Conservation (phyloP, 768 basidiomycete genomes). For the Sarcomyxa edulis region DNA sequence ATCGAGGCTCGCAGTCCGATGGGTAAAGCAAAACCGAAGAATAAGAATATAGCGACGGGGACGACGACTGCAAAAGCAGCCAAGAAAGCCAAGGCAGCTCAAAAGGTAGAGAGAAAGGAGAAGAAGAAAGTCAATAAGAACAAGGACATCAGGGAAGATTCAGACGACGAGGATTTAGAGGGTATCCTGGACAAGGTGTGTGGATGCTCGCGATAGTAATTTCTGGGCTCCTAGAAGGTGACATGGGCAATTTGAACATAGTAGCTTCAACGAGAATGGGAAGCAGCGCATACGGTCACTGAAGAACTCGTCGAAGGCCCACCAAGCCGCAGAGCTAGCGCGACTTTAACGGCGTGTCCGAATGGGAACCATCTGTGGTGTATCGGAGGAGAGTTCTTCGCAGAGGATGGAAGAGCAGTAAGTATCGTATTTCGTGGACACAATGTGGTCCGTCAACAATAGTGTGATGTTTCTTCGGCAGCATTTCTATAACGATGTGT, state of each 20-base stretch:
- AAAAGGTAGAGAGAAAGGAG: slow-evolving; percentile 69
- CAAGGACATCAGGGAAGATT: slow-evolving; percentile 21
- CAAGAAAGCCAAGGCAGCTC: slow-evolving; percentile 61
- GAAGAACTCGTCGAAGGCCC: slow-evolving; percentile 83
- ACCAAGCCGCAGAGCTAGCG: slow-evolving; percentile 78
- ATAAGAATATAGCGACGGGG: background rate
- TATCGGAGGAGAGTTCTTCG: slow-evolving; percentile 85
- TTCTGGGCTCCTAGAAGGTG: slow-evolving; percentile 5
- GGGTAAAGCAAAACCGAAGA: no score
- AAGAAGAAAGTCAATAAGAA: slow-evolving; percentile 52
- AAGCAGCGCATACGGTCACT: slow-evolving; percentile 73
- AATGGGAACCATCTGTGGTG: slow-evolving; percentile 79
- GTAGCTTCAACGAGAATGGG: slow-evolving; percentile 84
- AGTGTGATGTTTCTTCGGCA: slow-evolving; percentile 20
- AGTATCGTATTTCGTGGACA: slow-evolving; percentile 12
- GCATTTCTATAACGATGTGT: slow-evolving; percentile 88
- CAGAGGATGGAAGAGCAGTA: slow-evolving; percentile 79
- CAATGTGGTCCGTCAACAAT: background rate
- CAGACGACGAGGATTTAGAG: slow-evolving; percentile 73
- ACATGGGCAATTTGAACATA: slow-evolving; percentile 14
- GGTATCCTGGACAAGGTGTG: slow-evolving; percentile 74
- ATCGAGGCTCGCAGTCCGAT: no score
- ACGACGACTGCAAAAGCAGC: slow-evolving; percentile 41
- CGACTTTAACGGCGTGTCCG: slow-evolving; percentile 76
- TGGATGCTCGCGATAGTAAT: slow-evolving; percentile 3